Base-by-base conservation (phyloP, 768 basidiomycete genomes). In the Auriscalpium orientale region DNA sequence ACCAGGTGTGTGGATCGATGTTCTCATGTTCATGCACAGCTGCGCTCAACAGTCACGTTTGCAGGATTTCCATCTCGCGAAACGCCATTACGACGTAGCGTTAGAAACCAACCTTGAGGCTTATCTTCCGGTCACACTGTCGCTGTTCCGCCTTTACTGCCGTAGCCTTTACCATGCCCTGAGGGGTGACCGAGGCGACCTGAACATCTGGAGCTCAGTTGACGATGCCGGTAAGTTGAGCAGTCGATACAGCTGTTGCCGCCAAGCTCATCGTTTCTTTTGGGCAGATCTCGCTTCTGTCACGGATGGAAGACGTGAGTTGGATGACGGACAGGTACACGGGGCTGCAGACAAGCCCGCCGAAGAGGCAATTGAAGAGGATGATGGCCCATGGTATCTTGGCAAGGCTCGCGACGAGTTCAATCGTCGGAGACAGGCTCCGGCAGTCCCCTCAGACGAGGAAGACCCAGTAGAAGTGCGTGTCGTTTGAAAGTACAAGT, bases 31-130 rank as follows among this genome's bases (percentile, higher is more conserved):
- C 18, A 9, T 18, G 36, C 2, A n/a, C 37, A 47, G 57, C 22
- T 37, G 15, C 13, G 50, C 48, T 20, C 37, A 15, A 37, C 44
- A 37, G 33, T 53, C 37, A 10, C 53, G 33, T 51, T 18, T 9
- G 13, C 61, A 94, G 86, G 97, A 99, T 70, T 98, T 91, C 75
- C 89, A 97, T 69, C 81, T 98, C 18, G 97, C 97, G 0, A 99
- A 98, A 70, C 79, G 97, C 20, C 89, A 95, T 67, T 98, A 98
- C 68, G 97, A 98, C 68, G 70, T 86, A 53, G 91, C 94, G 5
- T 69, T 90, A 45, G 91, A 95, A 60, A 91, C 89, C 4, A 95
- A 95, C 64, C 67, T 74, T 44, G 94, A 98, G 65, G 95, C 94
- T 0, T 93, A 91, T 66, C 73, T 98, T 21, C 94, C 95, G 0